phyloP scores from a whole-genome alignment of 1,139 yeast species.

The Geotrichum candidum region DNA sequence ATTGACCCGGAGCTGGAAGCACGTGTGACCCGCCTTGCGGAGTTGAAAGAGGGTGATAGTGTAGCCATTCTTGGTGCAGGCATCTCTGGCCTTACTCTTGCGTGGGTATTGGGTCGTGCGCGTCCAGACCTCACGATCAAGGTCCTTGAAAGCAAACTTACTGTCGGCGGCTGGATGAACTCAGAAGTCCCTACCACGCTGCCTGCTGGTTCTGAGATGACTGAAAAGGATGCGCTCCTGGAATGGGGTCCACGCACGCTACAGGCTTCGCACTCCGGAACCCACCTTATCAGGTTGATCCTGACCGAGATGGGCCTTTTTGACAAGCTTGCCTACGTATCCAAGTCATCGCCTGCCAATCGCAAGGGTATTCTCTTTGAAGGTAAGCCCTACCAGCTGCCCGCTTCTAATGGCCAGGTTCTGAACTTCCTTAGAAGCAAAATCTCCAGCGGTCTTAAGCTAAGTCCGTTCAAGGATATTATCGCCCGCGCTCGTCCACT shows the following conservation, averaged over 20 bases:
- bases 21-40: constrained; percentile 26
- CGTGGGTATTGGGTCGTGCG: constrained; percentile 62
- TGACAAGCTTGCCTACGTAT: constrained; percentile 45
- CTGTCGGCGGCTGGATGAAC: constrained; percentile 78
- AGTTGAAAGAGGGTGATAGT: constrained; percentile 27
- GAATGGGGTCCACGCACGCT: constrained; percentile 42
- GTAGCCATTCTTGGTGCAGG: constrained; percentile 69
- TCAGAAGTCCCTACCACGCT: constrained; percentile 33
- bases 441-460: constrained; percentile 38
- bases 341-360: constrained; percentile 49
- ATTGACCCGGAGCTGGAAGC: constrained; percentile 26
- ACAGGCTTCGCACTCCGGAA: constrained; percentile 37
- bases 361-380: constrained; percentile 49
- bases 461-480: constrained; percentile 32
- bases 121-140: constrained; percentile 60
- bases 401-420: constrained; percentile 26
- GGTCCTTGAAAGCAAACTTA: constrained; percentile 49
- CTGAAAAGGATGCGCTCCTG: constrained; percentile 24
- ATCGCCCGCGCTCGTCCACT: constrained; percentile 28
- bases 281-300: constrained; percentile 29
- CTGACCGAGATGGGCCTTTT: constrained; percentile 43
- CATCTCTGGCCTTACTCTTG: constrained; percentile 73
- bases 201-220: constrained; percentile 6
- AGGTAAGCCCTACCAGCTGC: constrained; percentile 32
- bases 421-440: constrained; percentile 31